phyloP scores from a whole-genome alignment of 2,329 filamentous ascomycete species.

The Gnomoniopsis smithogilvyi region DNA sequence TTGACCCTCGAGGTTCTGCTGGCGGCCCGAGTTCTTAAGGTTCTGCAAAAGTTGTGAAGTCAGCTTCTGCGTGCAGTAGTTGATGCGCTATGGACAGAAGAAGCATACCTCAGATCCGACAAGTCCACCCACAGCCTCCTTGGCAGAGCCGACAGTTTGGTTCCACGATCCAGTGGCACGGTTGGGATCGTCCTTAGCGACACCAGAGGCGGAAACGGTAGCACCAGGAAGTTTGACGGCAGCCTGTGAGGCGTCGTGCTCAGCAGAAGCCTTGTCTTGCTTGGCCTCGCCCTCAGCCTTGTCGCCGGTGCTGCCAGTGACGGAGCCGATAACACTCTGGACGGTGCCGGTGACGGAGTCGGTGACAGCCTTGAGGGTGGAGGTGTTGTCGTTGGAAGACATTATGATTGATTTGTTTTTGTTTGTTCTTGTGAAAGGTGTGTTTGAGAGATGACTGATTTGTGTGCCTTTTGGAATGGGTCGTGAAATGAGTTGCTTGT shows the following conservation, averaged over 20 bases:
- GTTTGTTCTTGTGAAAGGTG: constrained; percentile 14
- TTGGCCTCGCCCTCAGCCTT: constrained; percentile 62
- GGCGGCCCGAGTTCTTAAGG: constrained; percentile 69
- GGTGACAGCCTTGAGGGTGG: constrained; percentile 75
- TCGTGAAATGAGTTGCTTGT: not conserved
- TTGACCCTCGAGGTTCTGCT: constrained; percentile 79
- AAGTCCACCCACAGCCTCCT: constrained; percentile 75
- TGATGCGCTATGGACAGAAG: not conserved
- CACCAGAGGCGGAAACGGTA: constrained; percentile 66
- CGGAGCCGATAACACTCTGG: constrained; percentile 66
- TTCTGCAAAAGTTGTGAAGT: constrained; percentile 35
- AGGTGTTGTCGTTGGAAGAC: constrained; percentile 51
- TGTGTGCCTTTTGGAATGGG: constrained; percentile 12
- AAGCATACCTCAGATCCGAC: constrained; percentile 65
- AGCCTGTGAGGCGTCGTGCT: constrained; percentile 73
- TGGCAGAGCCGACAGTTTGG: constrained; percentile 83
- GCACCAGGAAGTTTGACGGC: constrained; percentile 71
- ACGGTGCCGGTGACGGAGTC: constrained; percentile 70
- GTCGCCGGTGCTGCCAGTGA: constrained; percentile 71
- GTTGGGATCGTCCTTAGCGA: constrained; percentile 69
- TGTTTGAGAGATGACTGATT: constrained; percentile 23
- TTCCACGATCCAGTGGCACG: constrained; percentile 75
- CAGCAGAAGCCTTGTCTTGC: constrained; percentile 61
- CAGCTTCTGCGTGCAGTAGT: not conserved
- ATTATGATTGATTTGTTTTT: constrained; percentile 27